phyloP scores from a whole-genome alignment of 2,329 filamentous ascomycete species.

The Podosphaera fusca region DNA sequence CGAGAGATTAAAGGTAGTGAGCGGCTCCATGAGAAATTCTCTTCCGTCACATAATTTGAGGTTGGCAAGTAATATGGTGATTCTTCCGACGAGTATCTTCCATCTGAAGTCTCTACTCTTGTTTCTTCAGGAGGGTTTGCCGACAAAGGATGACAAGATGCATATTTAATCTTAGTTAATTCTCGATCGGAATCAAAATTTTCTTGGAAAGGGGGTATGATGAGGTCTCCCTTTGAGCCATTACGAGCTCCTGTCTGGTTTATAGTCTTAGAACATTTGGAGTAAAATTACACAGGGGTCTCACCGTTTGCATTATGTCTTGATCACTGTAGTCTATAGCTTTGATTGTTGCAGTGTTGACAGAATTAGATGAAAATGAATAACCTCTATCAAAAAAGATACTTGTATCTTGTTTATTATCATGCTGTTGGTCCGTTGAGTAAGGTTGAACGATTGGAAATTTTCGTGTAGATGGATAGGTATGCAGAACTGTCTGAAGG shows the following conservation, averaged over 20 bases:
- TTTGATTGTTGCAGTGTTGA: conserved; percentile 47
- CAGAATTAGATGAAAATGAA: conserved; percentile 53
- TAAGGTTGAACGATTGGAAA: conserved; percentile 7
- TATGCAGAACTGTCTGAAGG: conserved; percentile 67
- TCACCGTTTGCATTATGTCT: conserved; percentile 4
- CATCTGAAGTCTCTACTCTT: not conserved
- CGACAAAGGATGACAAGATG: not conserved
- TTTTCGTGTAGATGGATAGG: conserved; percentile 32
- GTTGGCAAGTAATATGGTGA: not conserved
- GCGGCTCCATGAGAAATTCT: not conserved
- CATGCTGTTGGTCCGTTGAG: conserved; percentile 9
- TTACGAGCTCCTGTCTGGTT: conserved; percentile 1
- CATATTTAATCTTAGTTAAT: not conserved
- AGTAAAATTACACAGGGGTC: conserved; percentile 4
- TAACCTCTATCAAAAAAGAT: conserved; percentile 29
- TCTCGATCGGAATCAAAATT: conserved; percentile 27
- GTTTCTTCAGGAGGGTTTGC: not conserved
- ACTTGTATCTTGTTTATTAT: conserved; percentile 6
- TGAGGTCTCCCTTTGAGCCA: conserved; percentile 12
- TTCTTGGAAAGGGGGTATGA: conserved; percentile 28
- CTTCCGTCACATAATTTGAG: not conserved
- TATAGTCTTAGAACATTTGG: conserved; percentile 3
- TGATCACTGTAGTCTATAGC: conserved; percentile 29
- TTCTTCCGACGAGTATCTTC: not conserved
- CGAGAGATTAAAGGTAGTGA: not conserved